phyloP scores from a whole-genome alignment of 345 rosid species.

The Rhodamnia argentea region DNA sequence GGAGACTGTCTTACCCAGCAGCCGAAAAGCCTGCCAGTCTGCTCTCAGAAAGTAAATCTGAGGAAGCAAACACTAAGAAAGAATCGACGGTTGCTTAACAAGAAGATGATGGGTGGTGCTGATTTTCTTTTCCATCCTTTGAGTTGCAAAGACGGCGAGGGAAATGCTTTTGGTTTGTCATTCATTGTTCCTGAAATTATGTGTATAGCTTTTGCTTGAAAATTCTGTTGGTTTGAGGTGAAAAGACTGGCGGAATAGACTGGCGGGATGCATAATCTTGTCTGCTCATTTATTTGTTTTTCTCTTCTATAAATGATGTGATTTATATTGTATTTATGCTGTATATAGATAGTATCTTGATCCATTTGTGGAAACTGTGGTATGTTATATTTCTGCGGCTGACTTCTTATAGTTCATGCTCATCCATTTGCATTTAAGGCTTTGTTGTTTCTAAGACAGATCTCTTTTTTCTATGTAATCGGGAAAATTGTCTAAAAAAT shows the following conservation, averaged over 20 bases:
- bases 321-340: not conserved
- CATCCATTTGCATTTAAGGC: not conserved
- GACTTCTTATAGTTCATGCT: not conserved
- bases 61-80: constrained; percentile 8
- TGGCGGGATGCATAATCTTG: not conserved
- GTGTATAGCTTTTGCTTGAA: not conserved
- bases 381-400: not conserved
- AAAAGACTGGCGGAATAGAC: not conserved
- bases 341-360: not conserved
- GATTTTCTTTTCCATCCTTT: not conserved
- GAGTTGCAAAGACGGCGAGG: not conserved
- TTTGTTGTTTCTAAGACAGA: not conserved
- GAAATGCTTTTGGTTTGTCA: not conserved
- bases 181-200: not conserved
- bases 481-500: too few species aligned
- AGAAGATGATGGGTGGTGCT: not conserved
- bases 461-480: too few species aligned
- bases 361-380: not conserved
- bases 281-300: not conserved
- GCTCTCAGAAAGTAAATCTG: constrained; percentile 10
- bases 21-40: constrained; percentile 18
- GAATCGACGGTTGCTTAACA: not conserved
- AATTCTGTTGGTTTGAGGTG: not conserved
- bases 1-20: constrained; percentile 66
- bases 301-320: not conserved